Evolutionary conservation across 2,329 filamentous ascomycete genomes (phyloP), one percentile per base, ranked within the genome.

Genomic region (Calycina herbarum): DNA sequence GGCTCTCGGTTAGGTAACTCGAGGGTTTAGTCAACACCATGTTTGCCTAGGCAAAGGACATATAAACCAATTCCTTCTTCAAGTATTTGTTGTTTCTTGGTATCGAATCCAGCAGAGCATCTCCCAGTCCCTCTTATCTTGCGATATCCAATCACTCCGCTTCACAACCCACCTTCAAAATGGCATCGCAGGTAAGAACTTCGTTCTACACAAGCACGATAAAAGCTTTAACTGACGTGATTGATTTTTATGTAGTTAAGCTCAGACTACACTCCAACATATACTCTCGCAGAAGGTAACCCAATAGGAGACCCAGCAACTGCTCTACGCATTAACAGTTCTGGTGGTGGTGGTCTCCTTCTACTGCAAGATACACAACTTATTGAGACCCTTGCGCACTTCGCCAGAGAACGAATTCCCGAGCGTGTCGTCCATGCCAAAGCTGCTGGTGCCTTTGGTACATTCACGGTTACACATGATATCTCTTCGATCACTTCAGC

Each of bases 351-450:
- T 67, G 85, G 85, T 1, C 85, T 86, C 67, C 78, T 89, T 24
- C 78, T 88, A 64, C 81, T 89, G 15, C 85, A 89, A 73, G 86
- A 89, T 73, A 87, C 87, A 73, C 86, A 89, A 74, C 75, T 89
- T 71, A 85, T 89, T 70, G 87, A 88, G 68, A 77, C 86, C 20
- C 80, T 90, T 54, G 82, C 81, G 13, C 79, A 83, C 74, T 82
- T 85, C 73, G 80, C 80, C 73, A 79, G 81, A 63, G 81, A 83
- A 71, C 77, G 81, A 62, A 82, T 83, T 48, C 81, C 81, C 27
- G 81, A 83, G 74, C 78, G 73, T 61, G 81, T 89, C n/a, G 87
- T 90, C 1, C 88, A 90, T 73, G 88, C 88, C 33, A 83, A 86
- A 64, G 88, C 86, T 73, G 73, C 72, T 24, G 73, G 74, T 20